These are phyloP conservation scores for Solanum piurae DNA, from an alignment of 257 asterid genomes.

Conservation along the genomic window DNA sequence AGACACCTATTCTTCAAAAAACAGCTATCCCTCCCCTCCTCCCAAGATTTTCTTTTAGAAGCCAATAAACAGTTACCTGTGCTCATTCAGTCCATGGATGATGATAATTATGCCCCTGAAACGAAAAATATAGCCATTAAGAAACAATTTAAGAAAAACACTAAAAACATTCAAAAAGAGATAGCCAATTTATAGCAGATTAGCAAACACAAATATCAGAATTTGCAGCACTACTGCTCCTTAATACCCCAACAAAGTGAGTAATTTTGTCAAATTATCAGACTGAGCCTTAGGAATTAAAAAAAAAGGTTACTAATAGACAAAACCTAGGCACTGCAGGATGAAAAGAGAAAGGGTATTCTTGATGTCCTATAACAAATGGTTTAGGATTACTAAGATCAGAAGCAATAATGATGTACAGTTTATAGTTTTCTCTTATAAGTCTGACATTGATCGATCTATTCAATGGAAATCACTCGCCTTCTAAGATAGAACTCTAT, in stretches of 20 bases:
- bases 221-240: constrained; percentile 12
- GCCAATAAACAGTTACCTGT: constrained; percentile 38
- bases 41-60: background rate
- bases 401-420: background rate
- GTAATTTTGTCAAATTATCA: background rate
- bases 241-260: background rate
- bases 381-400: background rate
- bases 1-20: background rate
- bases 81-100: constrained; percentile 97
- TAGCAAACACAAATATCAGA: constrained; percentile 5
- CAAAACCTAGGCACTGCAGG: background rate
- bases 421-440: background rate
- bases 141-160: background rate
- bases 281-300: background rate
- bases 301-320: background rate
- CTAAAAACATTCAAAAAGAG: background rate
- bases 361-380: background rate
- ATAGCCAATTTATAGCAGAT: background rate
- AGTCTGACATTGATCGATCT: background rate
- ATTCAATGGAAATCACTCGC: background rate
- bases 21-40: background rate
- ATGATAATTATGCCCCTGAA: constrained; percentile 87
- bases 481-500: background rate
- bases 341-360: background rate
- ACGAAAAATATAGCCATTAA: background rate